Percentiles rank a stretch among this genome's conserved stretches.
phyloP scores from a whole-genome alignment of 1,284 basidiomycete species.

The Limonomyces culmigenus region DNA sequence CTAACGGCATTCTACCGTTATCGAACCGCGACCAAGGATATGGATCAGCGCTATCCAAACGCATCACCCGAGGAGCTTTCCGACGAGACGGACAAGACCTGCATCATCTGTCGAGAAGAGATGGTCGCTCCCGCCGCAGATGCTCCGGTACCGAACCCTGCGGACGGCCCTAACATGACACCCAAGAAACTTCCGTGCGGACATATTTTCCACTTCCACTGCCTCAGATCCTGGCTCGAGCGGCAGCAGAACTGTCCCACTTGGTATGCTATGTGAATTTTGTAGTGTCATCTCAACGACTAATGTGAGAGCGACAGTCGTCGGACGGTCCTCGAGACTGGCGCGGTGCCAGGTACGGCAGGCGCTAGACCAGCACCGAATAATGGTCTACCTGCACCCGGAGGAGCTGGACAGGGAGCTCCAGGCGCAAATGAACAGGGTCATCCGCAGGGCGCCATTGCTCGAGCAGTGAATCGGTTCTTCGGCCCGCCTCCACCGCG shows the following conservation, averaged over 20 bases:
- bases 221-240: constrained; percentile 93
- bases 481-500: background rate
- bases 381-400: constrained; percentile 6
- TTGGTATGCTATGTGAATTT: constrained; percentile 65
- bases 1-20: constrained; percentile 83
- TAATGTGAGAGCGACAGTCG: constrained; percentile 37
- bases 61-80: constrained; percentile 79
- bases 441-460: constrained; percentile 3
- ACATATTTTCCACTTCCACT: constrained; percentile 97
- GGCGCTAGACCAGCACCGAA: background rate
- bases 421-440: too few relatives aligned
- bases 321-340: constrained; percentile 64
- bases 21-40: constrained; percentile 86
- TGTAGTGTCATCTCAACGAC: constrained; percentile 6
- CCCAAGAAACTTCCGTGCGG: constrained; percentile 95
- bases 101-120: constrained; percentile 98
- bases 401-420: constrained; percentile 5
- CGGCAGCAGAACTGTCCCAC: constrained; percentile 93
- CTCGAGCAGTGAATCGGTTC: constrained; percentile 3
- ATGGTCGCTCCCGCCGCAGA: constrained; percentile 38
- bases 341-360: constrained; percentile 12
- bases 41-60: constrained; percentile 92
- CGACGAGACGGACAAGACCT: constrained; percentile 75
- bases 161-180: constrained; percentile 78
- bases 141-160: constrained; percentile 9